Conservation (phyloP, 352 stramenopile genomes). For the Phytophthora aleatoria region DNA sequence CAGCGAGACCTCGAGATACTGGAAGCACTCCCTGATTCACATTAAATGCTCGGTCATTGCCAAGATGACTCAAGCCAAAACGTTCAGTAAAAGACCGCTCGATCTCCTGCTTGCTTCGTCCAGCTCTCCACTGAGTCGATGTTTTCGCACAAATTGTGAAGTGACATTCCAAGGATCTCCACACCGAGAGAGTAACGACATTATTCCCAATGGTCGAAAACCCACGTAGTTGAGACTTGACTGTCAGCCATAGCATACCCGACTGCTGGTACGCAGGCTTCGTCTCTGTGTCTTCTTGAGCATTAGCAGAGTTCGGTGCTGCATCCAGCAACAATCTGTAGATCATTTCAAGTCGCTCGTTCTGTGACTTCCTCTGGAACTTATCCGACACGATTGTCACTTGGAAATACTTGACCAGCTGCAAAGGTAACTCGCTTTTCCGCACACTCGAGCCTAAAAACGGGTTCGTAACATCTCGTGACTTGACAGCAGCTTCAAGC, state of each 20-base stretch:
- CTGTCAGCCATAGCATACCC: slow-evolving; percentile 5
- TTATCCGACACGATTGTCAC: slow-evolving; percentile 53
- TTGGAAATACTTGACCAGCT: slow-evolving; percentile 49
- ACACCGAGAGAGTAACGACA: slow-evolving; percentile 47
- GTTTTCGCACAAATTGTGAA: slow-evolving; percentile 56
- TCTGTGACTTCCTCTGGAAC: slow-evolving; percentile 54
- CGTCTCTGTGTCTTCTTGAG: slow-evolving; percentile 3
- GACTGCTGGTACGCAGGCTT: slow-evolving; percentile 11
- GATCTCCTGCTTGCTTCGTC: slow-evolving; percentile 19
- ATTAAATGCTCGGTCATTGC: slow-evolving; percentile 50
- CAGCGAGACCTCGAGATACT: slow-evolving; percentile 38
- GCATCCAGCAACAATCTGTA: slow-evolving; percentile 40
- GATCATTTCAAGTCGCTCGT: slow-evolving; percentile 50
- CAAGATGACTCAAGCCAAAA: slow-evolving; percentile 56
- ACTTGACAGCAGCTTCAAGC: slow-evolving; percentile 42
- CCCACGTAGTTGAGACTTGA: slow-evolving; percentile 28
- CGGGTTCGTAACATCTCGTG: slow-evolving; percentile 47
- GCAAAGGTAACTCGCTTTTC: slow-evolving; percentile 37
- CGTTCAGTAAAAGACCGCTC: slow-evolving; percentile 53
- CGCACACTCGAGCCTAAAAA: slow-evolving; percentile 32
- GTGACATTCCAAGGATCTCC: slow-evolving; percentile 47
- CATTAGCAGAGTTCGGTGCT: slow-evolving; percentile 4
- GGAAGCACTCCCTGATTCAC: slow-evolving; percentile 44
- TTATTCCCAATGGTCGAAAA: slow-evolving; percentile 44
- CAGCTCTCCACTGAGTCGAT: slow-evolving; percentile 43